A percentile compares a stretch with the other conserved stretches of the same genome.
phyloP scores from a whole-genome alignment of 768 basidiomycete genomes.

The Hydnum rufescens region DNA sequence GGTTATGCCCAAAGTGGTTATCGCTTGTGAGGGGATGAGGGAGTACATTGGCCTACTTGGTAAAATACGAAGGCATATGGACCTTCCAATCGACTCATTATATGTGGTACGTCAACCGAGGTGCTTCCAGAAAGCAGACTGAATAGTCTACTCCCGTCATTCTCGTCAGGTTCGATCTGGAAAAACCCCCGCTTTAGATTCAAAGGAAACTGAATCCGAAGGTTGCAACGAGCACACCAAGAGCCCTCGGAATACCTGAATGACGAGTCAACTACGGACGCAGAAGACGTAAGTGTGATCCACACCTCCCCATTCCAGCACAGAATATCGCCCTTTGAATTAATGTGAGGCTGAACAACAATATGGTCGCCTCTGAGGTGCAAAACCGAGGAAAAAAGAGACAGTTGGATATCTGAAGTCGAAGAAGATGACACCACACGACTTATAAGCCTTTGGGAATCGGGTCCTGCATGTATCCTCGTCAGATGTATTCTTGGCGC shows the following conservation, averaged over 20 bases:
- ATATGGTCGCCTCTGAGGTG: conserved; percentile 16
- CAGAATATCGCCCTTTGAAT: conserved; percentile 9
- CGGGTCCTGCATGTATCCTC: too few species aligned
- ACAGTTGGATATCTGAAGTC: too few species aligned
- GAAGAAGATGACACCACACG: too few species aligned
- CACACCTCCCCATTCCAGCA: conserved; percentile 15
- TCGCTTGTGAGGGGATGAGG: not conserved
- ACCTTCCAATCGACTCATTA: conserved; percentile 15
- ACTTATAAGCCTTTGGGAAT: too few species aligned
- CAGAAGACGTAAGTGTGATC: not conserved
- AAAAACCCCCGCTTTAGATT: not conserved
- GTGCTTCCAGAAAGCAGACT: conserved; percentile 1
- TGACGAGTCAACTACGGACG: not conserved
- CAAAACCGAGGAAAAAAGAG: conserved; percentile 16
- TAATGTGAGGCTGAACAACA: conserved; percentile 14
- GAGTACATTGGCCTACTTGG: conserved; percentile 5
- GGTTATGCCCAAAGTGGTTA: not conserved
- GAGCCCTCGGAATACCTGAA: conserved; percentile 6
- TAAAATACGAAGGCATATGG: conserved; percentile 19
- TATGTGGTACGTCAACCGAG: conserved; percentile 3
- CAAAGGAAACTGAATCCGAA: not conserved
- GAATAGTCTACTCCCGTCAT: conserved; percentile 14
- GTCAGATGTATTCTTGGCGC: too few species aligned
- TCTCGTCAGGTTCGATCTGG: conserved; percentile 11
- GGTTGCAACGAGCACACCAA: not conserved